Percentiles rank a stretch among this genome's conserved stretches.
These are phyloP conservation scores for Rhazya stricta DNA, from an alignment of 257 asterid genomes.

Conservation along the genomic window DNA sequence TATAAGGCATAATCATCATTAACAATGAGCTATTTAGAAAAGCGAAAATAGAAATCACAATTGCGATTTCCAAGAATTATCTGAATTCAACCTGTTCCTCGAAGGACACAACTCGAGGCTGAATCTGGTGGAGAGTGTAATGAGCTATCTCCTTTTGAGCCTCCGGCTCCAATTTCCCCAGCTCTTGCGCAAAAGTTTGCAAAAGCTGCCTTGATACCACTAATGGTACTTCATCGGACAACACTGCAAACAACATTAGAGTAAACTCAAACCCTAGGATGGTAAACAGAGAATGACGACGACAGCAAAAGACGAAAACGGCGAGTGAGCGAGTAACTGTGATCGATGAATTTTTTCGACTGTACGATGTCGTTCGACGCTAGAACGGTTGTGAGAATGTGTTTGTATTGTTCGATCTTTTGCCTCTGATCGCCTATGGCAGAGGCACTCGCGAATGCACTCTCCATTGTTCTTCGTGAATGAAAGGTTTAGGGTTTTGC, in stretches of 20 bases:
- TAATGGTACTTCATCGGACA: constrained; percentile 88
- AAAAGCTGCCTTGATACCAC: constrained; percentile 94
- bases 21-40: constrained; percentile 10
- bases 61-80: background rate
- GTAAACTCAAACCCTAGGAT: constrained; percentile 10
- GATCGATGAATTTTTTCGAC: constrained; percentile 77
- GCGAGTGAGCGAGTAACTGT: constrained; percentile 41
- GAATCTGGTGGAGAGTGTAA: constrained; percentile 88
- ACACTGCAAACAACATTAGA: constrained; percentile 35
- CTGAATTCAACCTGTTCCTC: constrained; percentile 69
- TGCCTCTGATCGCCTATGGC: constrained; percentile 92
- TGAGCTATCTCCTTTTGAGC: constrained; percentile 89
- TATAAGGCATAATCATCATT: background rate
- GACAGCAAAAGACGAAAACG: background rate
- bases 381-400: constrained; percentile 73
- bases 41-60: background rate
- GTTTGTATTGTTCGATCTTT: constrained; percentile 91
- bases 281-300: background rate
- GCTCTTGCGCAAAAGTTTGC: constrained; percentile 88
- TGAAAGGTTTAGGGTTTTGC: constrained; percentile 14
- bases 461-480: constrained; percentile 45
- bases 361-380: constrained; percentile 64
- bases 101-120: constrained; percentile 91
- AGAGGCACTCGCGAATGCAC: constrained; percentile 85
- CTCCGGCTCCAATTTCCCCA: constrained; percentile 78